phyloP scores from a whole-genome alignment of 129 eudicot genomes.

The Cynara cardunculus region DNA sequence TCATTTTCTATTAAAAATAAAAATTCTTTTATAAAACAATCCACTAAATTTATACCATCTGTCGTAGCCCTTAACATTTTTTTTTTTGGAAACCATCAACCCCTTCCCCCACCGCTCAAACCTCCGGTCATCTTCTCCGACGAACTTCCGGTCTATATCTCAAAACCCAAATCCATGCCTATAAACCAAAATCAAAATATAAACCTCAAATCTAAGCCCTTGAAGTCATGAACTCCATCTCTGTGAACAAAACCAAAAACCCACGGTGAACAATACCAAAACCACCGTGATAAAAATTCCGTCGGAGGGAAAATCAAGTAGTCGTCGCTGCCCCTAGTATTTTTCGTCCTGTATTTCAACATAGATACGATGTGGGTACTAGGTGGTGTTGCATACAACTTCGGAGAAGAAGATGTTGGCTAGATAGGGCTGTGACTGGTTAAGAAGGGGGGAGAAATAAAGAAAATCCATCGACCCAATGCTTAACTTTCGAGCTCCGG shows the following conservation, averaged over 20 bases:
- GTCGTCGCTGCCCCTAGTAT: too few species aligned
- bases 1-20: too few species aligned
- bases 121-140: neutral
- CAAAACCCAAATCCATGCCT: neutral
- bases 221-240: neutral
- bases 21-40: neutral
- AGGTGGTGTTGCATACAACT: too few species aligned
- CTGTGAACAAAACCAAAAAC: too few species aligned
- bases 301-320: neutral
- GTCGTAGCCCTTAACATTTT: neutral
- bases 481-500: too few species aligned
- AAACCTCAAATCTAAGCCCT: neutral
- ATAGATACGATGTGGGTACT: too few species aligned
- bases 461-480: too few species aligned
- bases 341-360: neutral
- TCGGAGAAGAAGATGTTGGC: too few species aligned
- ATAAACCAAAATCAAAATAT: neutral
- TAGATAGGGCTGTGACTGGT: too few species aligned
- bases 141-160: neutral
- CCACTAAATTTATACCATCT: neutral
- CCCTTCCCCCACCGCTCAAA: neutral
- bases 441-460: too few species aligned
- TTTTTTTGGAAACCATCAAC: neutral
- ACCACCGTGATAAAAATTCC: neutral
- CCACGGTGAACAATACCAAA: neutral